phyloP scores from a whole-genome alignment of 495 filamentous ascomycete species.

The Jackrogersella multiformis region DNA sequence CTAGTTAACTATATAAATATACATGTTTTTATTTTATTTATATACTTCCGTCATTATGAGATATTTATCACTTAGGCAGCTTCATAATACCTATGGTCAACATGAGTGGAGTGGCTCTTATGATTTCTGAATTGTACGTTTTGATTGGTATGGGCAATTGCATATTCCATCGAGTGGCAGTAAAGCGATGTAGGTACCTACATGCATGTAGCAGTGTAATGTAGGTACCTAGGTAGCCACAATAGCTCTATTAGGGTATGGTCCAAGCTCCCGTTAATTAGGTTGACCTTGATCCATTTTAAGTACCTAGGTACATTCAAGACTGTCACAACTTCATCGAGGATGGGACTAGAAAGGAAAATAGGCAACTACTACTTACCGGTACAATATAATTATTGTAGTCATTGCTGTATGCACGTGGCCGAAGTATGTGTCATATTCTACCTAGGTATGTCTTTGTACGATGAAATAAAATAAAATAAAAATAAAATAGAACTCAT shows the following conservation, averaged over 20 bases:
- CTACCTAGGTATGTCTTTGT: slow-evolving; percentile 1
- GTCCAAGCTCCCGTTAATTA: slow-evolving; percentile 12
- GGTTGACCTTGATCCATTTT: background rate
- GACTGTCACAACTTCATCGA: no score
- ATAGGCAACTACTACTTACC: background rate
- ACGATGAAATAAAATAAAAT: slow-evolving; percentile 4
- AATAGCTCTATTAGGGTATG: slow-evolving; percentile 11
- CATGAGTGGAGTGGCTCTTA: background rate
- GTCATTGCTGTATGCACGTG: background rate
- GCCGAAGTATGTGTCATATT: slow-evolving; percentile 1
- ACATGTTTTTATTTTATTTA: no score
- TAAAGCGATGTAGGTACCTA: background rate
- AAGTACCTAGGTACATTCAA: no score
- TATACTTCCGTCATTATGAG: no score
- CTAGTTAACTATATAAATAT: no score
- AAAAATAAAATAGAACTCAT: background rate
- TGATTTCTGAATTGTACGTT: slow-evolving; percentile 23
- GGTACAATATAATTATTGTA: no score
- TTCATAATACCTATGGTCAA: slow-evolving; percentile 2
- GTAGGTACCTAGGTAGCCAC: slow-evolving; percentile 1
- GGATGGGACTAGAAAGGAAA: background rate
- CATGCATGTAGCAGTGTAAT: no score
- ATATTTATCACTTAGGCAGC: background rate
- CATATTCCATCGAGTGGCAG: no score
- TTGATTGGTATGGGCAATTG: slow-evolving; percentile 19